These are phyloP conservation scores for Leccinum boreale DNA, from an alignment of 768 basidiomycete genomes.

Conservation along the genomic window DNA sequence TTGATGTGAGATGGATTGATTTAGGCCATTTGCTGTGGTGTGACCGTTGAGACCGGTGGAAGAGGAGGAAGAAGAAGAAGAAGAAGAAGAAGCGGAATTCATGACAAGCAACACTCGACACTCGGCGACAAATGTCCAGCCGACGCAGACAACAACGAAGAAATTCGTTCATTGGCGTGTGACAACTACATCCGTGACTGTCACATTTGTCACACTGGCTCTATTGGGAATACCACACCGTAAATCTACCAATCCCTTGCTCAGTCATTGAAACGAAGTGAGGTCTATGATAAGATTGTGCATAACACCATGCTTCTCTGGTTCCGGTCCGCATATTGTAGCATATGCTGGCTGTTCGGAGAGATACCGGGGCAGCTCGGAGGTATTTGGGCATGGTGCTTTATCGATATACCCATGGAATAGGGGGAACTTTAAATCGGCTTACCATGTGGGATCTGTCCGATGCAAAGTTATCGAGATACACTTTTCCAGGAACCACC, in stretches of 20 bases:
- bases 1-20: conserved; percentile 35
- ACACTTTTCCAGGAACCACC: conserved; percentile 50
- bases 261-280: conserved; percentile 54
- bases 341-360: conserved; percentile 49
- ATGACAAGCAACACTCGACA: conserved; percentile 16
- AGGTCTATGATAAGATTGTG: conserved; percentile 53
- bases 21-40: conserved; percentile 48
- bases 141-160: conserved; percentile 10
- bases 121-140: neutral
- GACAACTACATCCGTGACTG: conserved; percentile 16
- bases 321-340: conserved; percentile 44
- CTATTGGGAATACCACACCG: conserved; percentile 17
- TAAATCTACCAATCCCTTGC: conserved; percentile 35
- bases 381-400: conserved; percentile 4
- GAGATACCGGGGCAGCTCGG: conserved; percentile 32
- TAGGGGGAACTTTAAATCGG: conserved; percentile 6
- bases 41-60: conserved; percentile 48
- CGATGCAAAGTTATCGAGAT: conserved; percentile 62
- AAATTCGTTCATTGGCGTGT: conserved; percentile 18
- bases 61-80: conserved; percentile 26
- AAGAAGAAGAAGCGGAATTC: conserved; percentile 20
- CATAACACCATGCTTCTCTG: conserved; percentile 35
- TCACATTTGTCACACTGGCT: conserved; percentile 18
- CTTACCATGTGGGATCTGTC: conserved; percentile 75
- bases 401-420: conserved; percentile 6